Percentiles rank a stretch among this genome's conserved stretches.
Evolutionary conservation across 257 asterid species (phyloP).

Genomic region (Nicotiana noctiflora): DNA sequence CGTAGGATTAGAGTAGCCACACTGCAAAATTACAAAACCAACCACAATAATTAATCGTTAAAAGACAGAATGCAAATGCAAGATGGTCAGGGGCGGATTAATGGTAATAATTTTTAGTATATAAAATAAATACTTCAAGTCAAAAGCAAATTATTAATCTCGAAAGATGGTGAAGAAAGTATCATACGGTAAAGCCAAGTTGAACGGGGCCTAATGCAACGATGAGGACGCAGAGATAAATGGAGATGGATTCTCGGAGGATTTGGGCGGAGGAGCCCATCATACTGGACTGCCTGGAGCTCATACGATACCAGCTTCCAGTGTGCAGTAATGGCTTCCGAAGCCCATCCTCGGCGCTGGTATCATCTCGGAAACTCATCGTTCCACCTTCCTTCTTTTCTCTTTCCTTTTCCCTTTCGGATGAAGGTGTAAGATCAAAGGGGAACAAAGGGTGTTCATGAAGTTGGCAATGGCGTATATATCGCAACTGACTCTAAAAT

Average conservation of each 20-base stretch:
- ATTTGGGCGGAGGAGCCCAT: conserved; percentile 50
- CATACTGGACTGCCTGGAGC: conserved; percentile 55
- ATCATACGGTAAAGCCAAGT: conserved; percentile 58
- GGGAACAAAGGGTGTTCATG: background rate
- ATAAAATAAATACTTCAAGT: too few relatives aligned
- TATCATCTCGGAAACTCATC: conserved; percentile 36
- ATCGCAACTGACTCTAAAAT: background rate
- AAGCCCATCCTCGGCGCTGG: conserved; percentile 57
- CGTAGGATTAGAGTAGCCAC: conserved; percentile 81
- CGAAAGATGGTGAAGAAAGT: background rate
- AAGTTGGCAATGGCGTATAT: background rate
- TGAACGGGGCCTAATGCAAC: conserved; percentile 84
- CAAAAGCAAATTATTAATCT: too few relatives aligned
- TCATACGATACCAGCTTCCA: conserved; percentile 86
- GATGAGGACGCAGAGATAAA: conserved; percentile 61
- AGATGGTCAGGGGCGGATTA: background rate
- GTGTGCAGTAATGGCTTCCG: too few relatives aligned
- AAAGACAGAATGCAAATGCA: background rate
- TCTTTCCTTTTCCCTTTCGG: background rate
- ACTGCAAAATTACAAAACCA: conserved; percentile 25
- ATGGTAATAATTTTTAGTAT: too few relatives aligned
- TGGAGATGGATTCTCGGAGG: conserved; percentile 61
- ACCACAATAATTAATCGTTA: background rate
- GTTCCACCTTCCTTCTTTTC: background rate
- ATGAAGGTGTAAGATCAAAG: background rate